These are phyloP conservation scores for Thelonectria olida DNA, from an alignment of 2,329 filamentous ascomycete genomes.

Conservation along the genomic window DNA sequence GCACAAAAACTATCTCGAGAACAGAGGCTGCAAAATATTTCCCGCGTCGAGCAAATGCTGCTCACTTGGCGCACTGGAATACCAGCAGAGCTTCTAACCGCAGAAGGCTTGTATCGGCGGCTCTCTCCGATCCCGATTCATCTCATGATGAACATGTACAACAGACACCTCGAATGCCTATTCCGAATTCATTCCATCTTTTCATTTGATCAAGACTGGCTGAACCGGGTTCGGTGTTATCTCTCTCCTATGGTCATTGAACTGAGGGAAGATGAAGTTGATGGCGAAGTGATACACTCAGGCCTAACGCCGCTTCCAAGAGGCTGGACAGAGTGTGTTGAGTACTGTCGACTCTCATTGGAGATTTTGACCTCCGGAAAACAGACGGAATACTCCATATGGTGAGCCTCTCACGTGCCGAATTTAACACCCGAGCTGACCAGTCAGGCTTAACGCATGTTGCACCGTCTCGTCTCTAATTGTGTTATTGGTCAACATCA, in stretches of 20 bases:
- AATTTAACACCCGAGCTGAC: background rate
- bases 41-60: conserved; percentile 4
- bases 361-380: conserved; percentile 1
- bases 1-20: background rate
- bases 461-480: conserved; percentile 21
- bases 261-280: conserved; percentile 1
- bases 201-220: conserved; percentile 15
- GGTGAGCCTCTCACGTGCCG: background rate
- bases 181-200: conserved; percentile 11
- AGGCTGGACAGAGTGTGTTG: conserved; percentile 1
- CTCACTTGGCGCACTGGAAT: conserved; percentile 5
- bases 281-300: conserved; percentile 1
- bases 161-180: conserved; percentile 14
- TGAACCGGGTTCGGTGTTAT: conserved; percentile 5
- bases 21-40: background rate
- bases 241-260: conserved; percentile 1
- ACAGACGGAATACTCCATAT: conserved; percentile 12
- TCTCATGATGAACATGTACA: conserved; percentile 18
- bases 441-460: conserved; percentile 14
- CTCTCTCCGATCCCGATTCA: conserved; percentile 1
- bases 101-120: background rate
- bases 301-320: background rate
- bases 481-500: conserved; percentile 23
- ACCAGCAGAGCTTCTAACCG: conserved; percentile 3
- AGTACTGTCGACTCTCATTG: conserved; percentile 1